phyloP scores from a whole-genome alignment of 2,329 filamentous ascomycete species.

The Raffaelea deltoideospora region DNA sequence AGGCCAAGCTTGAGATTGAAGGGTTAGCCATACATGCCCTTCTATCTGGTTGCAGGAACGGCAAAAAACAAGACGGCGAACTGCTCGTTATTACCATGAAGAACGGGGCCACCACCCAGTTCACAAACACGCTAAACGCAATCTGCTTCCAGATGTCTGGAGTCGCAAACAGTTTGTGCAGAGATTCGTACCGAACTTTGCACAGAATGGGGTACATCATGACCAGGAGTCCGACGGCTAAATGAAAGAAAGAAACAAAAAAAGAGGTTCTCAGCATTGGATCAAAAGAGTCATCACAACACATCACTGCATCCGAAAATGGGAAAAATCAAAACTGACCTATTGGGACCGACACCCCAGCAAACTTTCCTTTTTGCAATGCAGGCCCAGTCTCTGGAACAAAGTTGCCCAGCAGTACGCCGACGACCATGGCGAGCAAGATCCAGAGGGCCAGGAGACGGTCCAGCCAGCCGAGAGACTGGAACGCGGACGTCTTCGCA shows the following conservation, averaged over 20 bases:
- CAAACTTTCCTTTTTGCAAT: constrained; percentile 57
- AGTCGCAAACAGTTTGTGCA: constrained; percentile 50
- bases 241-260: neutral
- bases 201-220: constrained; percentile 95
- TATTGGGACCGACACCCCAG: constrained; percentile 28
- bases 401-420: constrained; percentile 64
- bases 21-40: too few species aligned
- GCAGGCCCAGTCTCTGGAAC: constrained; percentile 45
- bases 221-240: constrained; percentile 64
- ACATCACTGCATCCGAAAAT: neutral
- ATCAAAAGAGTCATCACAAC: neutral
- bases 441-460: constrained; percentile 59
- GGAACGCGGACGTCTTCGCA: constrained; percentile 31
- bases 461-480: constrained; percentile 43
- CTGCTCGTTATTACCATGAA: constrained; percentile 46
- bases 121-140: constrained; percentile 58
- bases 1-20: constrained; percentile 53
- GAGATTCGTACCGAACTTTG: constrained; percentile 65
- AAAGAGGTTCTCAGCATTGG: neutral
- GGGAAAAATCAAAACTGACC: constrained; percentile 3
- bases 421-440: constrained; percentile 60
- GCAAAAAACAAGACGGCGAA: neutral
- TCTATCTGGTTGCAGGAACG: too few species aligned
- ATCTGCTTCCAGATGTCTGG: constrained; percentile 62
- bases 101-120: constrained; percentile 72